These are phyloP conservation scores for Pharnaceum exiguum DNA, from an alignment of 148 eudicot genomes.

Conservation along the genomic window DNA sequence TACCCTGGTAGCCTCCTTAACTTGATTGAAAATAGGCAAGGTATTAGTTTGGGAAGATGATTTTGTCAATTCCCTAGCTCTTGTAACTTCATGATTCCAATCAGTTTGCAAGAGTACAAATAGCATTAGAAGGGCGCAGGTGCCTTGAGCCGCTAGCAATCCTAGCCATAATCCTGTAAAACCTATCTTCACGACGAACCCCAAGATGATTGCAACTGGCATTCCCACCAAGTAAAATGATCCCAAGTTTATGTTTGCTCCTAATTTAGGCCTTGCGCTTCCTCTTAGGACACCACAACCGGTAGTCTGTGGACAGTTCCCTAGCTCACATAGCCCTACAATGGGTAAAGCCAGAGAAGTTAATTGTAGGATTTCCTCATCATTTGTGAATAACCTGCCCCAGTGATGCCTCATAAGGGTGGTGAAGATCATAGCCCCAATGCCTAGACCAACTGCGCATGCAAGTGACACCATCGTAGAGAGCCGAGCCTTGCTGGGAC, in stretches of 20 bases:
- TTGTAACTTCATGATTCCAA: constrained; percentile 53
- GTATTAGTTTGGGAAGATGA: constrained; percentile 17
- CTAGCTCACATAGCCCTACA: constrained; percentile 80
- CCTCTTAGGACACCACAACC: constrained; percentile 88
- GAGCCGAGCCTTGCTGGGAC: constrained; percentile 57
- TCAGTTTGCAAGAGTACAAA: constrained; percentile 55
- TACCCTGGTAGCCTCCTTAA: constrained; percentile 9
- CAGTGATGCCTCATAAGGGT: constrained; percentile 58
- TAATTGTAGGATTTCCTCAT: constrained; percentile 46
- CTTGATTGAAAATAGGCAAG: constrained; percentile 12
- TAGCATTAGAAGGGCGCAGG: constrained; percentile 69
- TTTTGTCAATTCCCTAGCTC: constrained; percentile 59
- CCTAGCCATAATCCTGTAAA: constrained; percentile 85
- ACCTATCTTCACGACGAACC: constrained; percentile 64
- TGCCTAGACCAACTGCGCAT: constrained; percentile 48
- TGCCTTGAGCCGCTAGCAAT: constrained; percentile 72
- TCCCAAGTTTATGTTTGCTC: constrained; percentile 85
- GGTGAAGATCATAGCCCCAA: constrained; percentile 53
- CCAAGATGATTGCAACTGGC: constrained; percentile 68
- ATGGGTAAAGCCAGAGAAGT: constrained; percentile 77
- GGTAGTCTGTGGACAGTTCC: constrained; percentile 90
- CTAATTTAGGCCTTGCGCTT: constrained; percentile 72
- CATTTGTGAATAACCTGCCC: constrained; percentile 67
- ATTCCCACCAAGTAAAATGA: constrained; percentile 86
- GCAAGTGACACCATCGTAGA: constrained; percentile 52